Base-by-base conservation (phyloP, 352 stramenopile genomes). In the Pythium sukuiense region DNA sequence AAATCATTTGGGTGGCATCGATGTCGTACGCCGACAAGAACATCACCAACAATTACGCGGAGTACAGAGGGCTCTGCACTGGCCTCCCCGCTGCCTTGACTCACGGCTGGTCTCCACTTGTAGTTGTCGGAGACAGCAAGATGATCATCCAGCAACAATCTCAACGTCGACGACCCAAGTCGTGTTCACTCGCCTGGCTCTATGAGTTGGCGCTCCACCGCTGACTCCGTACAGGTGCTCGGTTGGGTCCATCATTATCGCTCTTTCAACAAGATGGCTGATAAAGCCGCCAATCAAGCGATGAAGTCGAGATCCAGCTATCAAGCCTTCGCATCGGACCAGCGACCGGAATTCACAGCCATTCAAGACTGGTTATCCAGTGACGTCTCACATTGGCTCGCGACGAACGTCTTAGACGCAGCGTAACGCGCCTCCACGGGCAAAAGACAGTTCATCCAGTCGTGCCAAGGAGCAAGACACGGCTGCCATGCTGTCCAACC, bases 241-340 rank as follows among this genome's bases (percentile, higher is more conserved):
- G 5, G 35, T 12, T 43, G 35, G 35, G 7, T 16, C 35, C 35
- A 43, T 12, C 35, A 43, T 43, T 43, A 18, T 12, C 35, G 35
- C 35, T 16, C 16, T 7, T 12, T 16, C 26, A 66, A 66, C 39
- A 66, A 64, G 26, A 57, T 57, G 58, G 30, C 58, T 33, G 58
- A 64, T 11, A 64, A 64, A 33, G 58, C 58, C 24, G 48, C 58
- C 3, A 64, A 64, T 12, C 58, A 41, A 14, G 58, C 58, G 46
- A 64, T 64, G 58, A 46, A 64, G 18, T 1, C 8, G 2, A 4
- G 46, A 8, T 13, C 30, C 45, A 64, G 58, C 58, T 64, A 50
- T n/a, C 58, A 56, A n/a, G 29, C 12, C 20, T 24, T 24, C 20
- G 20, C 20, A 24, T 24, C 20, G 20, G 20, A 24, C 20, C 20